These are phyloP conservation scores for Phytophthora agathidicida DNA, from an alignment of 352 stramenopile genomes.

Conservation along the genomic window DNA sequence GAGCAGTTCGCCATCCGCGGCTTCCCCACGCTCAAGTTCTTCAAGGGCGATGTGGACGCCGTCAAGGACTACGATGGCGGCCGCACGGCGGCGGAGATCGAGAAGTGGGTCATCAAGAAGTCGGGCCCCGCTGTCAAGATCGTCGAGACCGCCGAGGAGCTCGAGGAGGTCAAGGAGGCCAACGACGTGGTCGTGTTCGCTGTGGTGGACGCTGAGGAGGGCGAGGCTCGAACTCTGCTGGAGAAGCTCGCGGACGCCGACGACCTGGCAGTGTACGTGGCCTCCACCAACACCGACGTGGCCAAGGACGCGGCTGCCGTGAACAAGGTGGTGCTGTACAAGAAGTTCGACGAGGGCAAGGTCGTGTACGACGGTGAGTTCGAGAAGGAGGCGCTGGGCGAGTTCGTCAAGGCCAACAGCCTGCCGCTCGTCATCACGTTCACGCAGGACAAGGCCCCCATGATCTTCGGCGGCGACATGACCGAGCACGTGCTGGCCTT, in stretches of 20 bases:
- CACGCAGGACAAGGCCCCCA: slow-evolving; percentile 87
- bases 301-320: slow-evolving; percentile 58
- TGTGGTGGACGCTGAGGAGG: slow-evolving; percentile 81
- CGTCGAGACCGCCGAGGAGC: slow-evolving; percentile 71
- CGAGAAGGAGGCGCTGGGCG: slow-evolving; percentile 57
- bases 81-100: slow-evolving; percentile 86
- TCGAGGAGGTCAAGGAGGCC: slow-evolving; percentile 77
- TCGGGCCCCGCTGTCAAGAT: slow-evolving; percentile 88
- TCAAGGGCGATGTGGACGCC: slow-evolving; percentile 83
- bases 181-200: slow-evolving; percentile 90
- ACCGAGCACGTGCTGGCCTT: slow-evolving; percentile 91
- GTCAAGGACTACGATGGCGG: slow-evolving; percentile 91
- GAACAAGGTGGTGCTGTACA: slow-evolving; percentile 81
- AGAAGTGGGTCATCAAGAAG: slow-evolving; percentile 93
- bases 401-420: slow-evolving; percentile 83
- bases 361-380: slow-evolving; percentile 80
- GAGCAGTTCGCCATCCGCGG: slow-evolving; percentile 85
- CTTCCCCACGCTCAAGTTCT: slow-evolving; percentile 94
- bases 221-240: slow-evolving; percentile 67
- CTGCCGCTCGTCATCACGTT: slow-evolving; percentile 92
- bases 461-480: slow-evolving; percentile 91
- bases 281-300: slow-evolving; percentile 71
- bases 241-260: slow-evolving; percentile 80
- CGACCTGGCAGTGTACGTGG: slow-evolving; percentile 79
- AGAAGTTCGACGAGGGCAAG: slow-evolving; percentile 90